These are phyloP conservation scores for Penicillium roqueforti DNA, from an alignment of 495 filamentous ascomycete species.

Conservation along the genomic window DNA sequence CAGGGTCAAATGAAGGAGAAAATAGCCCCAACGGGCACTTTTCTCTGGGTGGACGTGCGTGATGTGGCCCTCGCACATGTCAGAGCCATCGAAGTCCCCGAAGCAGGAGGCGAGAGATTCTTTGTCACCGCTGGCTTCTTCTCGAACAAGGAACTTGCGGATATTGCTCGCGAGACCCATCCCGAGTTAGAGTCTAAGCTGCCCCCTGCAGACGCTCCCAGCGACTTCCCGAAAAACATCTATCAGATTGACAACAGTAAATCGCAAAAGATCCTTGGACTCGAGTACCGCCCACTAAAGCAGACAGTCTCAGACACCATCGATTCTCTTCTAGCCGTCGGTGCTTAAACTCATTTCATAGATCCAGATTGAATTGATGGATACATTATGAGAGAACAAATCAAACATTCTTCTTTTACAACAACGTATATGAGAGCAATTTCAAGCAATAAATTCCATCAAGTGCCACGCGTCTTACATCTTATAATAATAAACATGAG, in stretches of 20 bases:
- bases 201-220: conserved; percentile 45
- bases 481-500: no score
- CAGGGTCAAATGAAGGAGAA: conserved; percentile 63
- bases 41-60: conserved; percentile 64
- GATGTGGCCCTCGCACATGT: conserved; percentile 72
- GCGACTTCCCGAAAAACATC: conserved; percentile 35
- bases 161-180: conserved; percentile 61
- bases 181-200: conserved; percentile 60
- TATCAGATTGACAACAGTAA: conserved; percentile 51
- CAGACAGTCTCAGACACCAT: conserved; percentile 56
- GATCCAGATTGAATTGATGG: background rate
- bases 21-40: conserved; percentile 51
- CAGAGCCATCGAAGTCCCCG: conserved; percentile 59
- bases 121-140: conserved; percentile 62
- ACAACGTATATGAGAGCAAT: background rate
- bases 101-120: conserved; percentile 67
- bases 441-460: background rate
- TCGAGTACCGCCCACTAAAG: conserved; percentile 52
- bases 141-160: conserved; percentile 60
- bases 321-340: conserved; percentile 48
- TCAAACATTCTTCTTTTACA: background rate
- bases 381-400: background rate
- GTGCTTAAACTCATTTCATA: conserved; percentile 23
- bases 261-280: conserved; percentile 53
- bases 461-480: background rate